Base-by-base conservation (phyloP, 164 flowering plant species). In the Echeveria elegans region DNA sequence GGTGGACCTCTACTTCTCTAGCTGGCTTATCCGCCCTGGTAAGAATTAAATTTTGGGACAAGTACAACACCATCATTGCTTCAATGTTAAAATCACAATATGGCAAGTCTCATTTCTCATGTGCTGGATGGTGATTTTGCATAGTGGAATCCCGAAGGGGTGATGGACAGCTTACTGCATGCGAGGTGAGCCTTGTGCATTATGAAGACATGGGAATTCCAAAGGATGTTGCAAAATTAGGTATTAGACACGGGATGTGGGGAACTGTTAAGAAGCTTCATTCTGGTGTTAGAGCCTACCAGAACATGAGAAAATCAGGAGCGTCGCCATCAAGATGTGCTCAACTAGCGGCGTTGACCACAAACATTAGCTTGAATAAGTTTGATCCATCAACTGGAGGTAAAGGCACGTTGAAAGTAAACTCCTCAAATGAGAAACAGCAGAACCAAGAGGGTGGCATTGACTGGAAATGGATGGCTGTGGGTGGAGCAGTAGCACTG, bases 191-290 rank as follows among this genome's bases (percentile, higher is more conserved):
- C 61, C 89, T 94, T 4, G 69, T 94, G 37, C 98, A 94, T 77
- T 86, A 88, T 38, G 98, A 94, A 73, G 98, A 94, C 79, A 88
- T 94, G 97, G 97, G 98, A 23, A 86, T 94, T 68, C 98, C 98
- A 6, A 91, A 89, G 72, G 98, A 91, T 68, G 96, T 94, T 50
- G 98, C 97, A 15, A 90, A 88, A 66, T 72, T 91, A 72, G 97
- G 96, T 2, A 80, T 94, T 32, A 89, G 96, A 19, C 98, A 94
- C 69, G 98, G 95, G 29, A 88, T 94, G 96, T 94, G 97, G 98
- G 97, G 97, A 69, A 80, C 97, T n/a, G n/a, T n/a, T n/a, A n/a
- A n/a, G n/a, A n/a, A n/a, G n/a, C n/a, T n/a, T n/a, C n/a, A n/a
- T n/a, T 74, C 88, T 15, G 98, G 98, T 43, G 68, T 94, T 77